phyloP scores from a whole-genome alignment of 75 land plant genomes.

The Picea glauca region DNA sequence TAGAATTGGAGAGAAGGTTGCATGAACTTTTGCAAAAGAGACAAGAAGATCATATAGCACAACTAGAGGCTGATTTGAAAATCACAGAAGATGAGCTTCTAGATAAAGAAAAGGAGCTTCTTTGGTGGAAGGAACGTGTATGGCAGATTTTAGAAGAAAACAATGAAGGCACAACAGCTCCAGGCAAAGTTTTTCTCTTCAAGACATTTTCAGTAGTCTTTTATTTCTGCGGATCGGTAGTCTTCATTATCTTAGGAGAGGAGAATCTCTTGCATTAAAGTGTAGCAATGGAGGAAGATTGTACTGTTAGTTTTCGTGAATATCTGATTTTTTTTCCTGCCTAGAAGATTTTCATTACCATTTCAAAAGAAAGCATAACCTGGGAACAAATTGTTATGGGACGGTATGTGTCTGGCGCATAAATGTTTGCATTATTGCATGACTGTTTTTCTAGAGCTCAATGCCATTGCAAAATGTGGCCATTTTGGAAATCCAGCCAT shows the following conservation, averaged over 20 bases:
- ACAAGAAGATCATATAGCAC: constrained; percentile 44
- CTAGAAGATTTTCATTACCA: too few species aligned
- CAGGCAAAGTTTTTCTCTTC: neutral
- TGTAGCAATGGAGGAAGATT: neutral
- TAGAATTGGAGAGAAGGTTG: constrained; percentile 45
- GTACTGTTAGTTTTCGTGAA: neutral
- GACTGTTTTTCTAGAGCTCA: too few species aligned
- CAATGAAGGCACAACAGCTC: neutral
- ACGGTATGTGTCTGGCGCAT: too few species aligned
- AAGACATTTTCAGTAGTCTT: neutral
- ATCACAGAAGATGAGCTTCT: constrained; percentile 19
- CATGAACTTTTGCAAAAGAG: constrained; percentile 36
- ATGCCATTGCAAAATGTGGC: too few species aligned
- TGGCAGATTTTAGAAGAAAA: constrained; percentile 22
- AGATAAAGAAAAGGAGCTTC: constrained; percentile 38
- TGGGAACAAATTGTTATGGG: too few species aligned
- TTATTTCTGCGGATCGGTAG: neutral
- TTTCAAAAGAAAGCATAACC: too few species aligned
- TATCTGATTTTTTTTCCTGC: neutral
- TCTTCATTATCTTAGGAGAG: neutral
- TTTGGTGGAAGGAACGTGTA: constrained; percentile 58
- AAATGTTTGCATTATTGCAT: too few species aligned
- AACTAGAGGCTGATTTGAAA: constrained; percentile 47
- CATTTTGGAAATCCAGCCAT: too few species aligned
- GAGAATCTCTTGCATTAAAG: neutral